A percentile compares a stretch with the other conserved stretches of the same genome.
These are phyloP conservation scores for Colletotrichum sublineola DNA, from an alignment of 2,329 filamentous ascomycete species.

Conservation along the genomic window DNA sequence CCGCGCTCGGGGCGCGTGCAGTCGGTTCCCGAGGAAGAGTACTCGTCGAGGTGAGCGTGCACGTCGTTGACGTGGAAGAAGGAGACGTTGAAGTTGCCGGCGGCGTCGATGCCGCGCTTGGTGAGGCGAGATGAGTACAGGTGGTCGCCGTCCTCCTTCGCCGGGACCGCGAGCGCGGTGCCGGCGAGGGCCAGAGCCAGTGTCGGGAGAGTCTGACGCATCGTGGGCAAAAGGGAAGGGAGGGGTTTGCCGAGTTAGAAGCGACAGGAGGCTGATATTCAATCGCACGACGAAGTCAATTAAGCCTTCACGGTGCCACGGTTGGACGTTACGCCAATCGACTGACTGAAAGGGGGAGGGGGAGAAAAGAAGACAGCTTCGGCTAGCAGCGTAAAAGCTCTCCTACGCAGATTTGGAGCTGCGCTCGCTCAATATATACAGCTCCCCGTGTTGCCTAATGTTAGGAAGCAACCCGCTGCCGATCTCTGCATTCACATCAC, in stretches of 20 bases:
- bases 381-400: not conserved
- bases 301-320: conserved; percentile 29
- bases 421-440: conserved; percentile 20
- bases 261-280: not conserved
- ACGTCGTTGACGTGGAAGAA: conserved; percentile 80
- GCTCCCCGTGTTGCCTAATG: not conserved
- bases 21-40: conserved; percentile 71
- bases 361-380: conserved; percentile 2
- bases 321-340: conserved; percentile 10
- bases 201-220: conserved; percentile 32
- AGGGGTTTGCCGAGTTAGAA: too few relatives aligned
- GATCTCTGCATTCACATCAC: conserved; percentile 3
- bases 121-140: conserved; percentile 62
- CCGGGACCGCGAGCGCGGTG: conserved; percentile 48
- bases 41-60: conserved; percentile 76
- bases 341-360: not conserved
- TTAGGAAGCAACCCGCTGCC: not conserved
- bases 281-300: conserved; percentile 12
- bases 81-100: conserved; percentile 68
- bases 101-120: conserved; percentile 63
- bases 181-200: conserved; percentile 46
- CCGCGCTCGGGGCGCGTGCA: conserved; percentile 68
- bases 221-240: not conserved
- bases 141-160: conserved; percentile 57
- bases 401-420: not conserved